Evolutionary conservation across 371 early-diverging fungal genomes (phyloP).

Genomic region (Mortierella sp.): DNA sequence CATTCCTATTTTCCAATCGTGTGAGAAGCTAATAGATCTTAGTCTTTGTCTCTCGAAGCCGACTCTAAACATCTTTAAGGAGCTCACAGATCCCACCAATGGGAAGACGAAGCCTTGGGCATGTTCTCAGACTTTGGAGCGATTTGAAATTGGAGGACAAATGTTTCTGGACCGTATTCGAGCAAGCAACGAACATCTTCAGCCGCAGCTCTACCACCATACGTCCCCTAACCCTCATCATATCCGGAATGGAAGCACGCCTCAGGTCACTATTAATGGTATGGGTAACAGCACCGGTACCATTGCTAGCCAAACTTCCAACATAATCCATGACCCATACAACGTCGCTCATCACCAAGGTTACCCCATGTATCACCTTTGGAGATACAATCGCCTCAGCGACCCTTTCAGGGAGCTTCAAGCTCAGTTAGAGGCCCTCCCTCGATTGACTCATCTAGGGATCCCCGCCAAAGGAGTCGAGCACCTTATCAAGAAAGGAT

Average conservation of each 20-base stretch:
- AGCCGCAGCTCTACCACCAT: slow-evolving; percentile 50
- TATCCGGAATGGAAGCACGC: slow-evolving; percentile 20
- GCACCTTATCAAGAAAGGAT: slow-evolving; percentile 38
- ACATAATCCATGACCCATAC: slow-evolving; percentile 36
- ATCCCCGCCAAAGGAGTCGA: slow-evolving; percentile 47
- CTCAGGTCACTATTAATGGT: not conserved
- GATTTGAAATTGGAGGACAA: slow-evolving; percentile 42
- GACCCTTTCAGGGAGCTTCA: slow-evolving; percentile 36
- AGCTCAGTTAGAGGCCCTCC: slow-evolving; percentile 38
- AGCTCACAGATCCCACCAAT: not conserved
- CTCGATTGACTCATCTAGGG: slow-evolving; percentile 37
- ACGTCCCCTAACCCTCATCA: slow-evolving; percentile 46
- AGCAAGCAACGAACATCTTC: slow-evolving; percentile 32
- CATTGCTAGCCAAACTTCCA: slow-evolving; percentile 8
- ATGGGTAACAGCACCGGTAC: not conserved
- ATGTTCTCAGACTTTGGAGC: slow-evolving; percentile 33
- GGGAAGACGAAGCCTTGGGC: slow-evolving; percentile 30
- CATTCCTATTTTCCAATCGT: slow-evolving; percentile 27
- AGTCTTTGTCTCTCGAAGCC: slow-evolving; percentile 37
- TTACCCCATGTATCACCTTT: slow-evolving; percentile 52
- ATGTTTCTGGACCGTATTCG: slow-evolving; percentile 49
- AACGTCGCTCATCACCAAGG: slow-evolving; percentile 40
- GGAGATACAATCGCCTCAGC: slow-evolving; percentile 32
- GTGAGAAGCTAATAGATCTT: slow-evolving; percentile 33
- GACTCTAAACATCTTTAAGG: slow-evolving; percentile 30